phyloP scores from a whole-genome alignment of 768 basidiomycete genomes.

The Coprinopsis cinerea region DNA sequence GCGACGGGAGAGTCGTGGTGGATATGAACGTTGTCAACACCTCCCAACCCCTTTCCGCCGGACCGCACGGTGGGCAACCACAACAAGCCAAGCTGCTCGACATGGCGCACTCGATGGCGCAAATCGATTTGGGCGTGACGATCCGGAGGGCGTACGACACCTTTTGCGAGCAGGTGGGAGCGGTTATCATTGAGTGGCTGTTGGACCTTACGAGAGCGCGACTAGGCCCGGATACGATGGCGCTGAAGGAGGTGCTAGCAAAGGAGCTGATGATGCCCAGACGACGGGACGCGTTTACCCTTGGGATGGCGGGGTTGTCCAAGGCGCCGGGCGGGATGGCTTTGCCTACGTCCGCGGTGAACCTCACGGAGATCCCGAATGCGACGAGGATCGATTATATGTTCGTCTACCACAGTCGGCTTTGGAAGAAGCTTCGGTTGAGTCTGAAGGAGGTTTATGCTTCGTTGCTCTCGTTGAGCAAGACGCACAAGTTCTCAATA shows the following conservation, averaged over 20 bases:
- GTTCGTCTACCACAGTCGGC: constrained; percentile 73
- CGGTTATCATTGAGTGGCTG: constrained; percentile 83
- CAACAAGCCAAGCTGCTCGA: constrained; percentile 49
- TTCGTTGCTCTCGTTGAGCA: constrained; percentile 62
- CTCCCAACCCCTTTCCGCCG: constrained; percentile 27
- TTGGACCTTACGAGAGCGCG: constrained; percentile 72
- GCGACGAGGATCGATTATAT: constrained; percentile 67
- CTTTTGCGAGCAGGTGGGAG: constrained; percentile 80
- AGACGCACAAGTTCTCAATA: constrained; percentile 68
- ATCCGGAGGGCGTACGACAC: constrained; percentile 83
- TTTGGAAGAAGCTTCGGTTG: constrained; percentile 82
- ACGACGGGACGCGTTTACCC: constrained; percentile 42
- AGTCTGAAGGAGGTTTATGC: constrained; percentile 82
- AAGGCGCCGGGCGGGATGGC: constrained; percentile 11
- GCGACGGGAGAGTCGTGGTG: constrained; percentile 76
- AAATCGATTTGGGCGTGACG: constrained; percentile 90
- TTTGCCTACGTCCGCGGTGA: constrained; percentile 26
- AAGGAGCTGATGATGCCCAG: constrained; percentile 62
- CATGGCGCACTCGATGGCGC: constrained; percentile 70
- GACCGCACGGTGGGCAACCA: constrained; percentile 9
- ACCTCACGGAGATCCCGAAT: constrained; percentile 40
- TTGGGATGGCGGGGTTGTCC: constrained; percentile 26
- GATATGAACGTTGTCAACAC: constrained; percentile 46
- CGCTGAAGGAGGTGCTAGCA: constrained; percentile 69
- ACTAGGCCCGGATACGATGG: constrained; percentile 57